These are phyloP conservation scores for Allomyces javanicus DNA, from an alignment of 192 early-diverging fungal genomes.

Conservation along the genomic window DNA sequence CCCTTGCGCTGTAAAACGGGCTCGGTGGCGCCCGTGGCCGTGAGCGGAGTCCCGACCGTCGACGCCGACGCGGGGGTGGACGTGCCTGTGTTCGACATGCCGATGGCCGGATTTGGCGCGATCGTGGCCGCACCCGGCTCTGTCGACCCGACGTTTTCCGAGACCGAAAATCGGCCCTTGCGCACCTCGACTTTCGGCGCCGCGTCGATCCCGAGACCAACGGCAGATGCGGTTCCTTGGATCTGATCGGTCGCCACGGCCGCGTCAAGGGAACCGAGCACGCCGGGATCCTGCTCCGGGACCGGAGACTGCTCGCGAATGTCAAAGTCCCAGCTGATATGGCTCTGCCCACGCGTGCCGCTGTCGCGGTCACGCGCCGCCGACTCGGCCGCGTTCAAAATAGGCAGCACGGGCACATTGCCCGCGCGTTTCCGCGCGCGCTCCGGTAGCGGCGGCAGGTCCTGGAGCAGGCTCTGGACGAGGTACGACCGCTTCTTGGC, in stretches of 20 bases:
- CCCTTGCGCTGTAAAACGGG: background rate
- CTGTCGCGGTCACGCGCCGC: background rate
- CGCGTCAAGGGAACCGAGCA: background rate
- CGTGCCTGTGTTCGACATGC: background rate
- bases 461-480: constrained; percentile 26
- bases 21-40: background rate
- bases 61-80: background rate
- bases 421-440: constrained; percentile 33
- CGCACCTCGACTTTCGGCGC: background rate
- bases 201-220: background rate
- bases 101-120: background rate
- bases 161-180: background rate
- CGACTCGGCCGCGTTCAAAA: background rate
- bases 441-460: constrained; percentile 46
- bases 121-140: background rate
- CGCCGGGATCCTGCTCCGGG: background rate
- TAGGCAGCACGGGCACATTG: background rate
- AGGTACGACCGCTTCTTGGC: constrained; percentile 50
- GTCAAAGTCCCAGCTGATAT: background rate
- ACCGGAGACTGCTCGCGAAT: background rate
- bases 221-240: background rate
- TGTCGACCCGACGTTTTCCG: background rate
- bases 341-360: background rate
- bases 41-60: background rate
- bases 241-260: background rate